A percentile compares a stretch with the other conserved stretches of the same genome.
Evolutionary conservation across 2,329 filamentous ascomycete species (phyloP).

Genomic region (Fusarium piperis): DNA sequence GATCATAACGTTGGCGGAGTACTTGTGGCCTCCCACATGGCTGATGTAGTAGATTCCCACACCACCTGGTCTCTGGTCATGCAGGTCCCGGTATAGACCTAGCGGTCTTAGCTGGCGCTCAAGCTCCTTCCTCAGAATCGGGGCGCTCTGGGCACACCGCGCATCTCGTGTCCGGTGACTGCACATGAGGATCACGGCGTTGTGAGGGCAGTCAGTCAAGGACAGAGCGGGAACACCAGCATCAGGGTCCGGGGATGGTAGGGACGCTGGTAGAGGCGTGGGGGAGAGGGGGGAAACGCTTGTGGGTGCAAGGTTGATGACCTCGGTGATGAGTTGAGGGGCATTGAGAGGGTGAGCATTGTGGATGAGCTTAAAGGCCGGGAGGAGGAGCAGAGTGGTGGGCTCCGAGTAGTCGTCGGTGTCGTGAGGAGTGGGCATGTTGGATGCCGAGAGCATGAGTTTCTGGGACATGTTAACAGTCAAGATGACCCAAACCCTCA

Average conservation of each 20-base stretch:
- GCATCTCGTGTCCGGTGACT: slow-evolving; percentile 94
- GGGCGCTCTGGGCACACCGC: slow-evolving; percentile 92
- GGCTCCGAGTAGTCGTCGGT: slow-evolving; percentile 71
- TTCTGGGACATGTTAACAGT: slow-evolving; percentile 59
- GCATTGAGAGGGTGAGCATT: slow-evolving; percentile 82
- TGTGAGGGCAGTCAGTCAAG: slow-evolving; percentile 75
- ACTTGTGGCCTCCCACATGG: slow-evolving; percentile 97
- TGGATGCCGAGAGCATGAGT: slow-evolving; percentile 91
- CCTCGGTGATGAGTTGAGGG: slow-evolving; percentile 74
- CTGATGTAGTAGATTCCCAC: slow-evolving; percentile 97
- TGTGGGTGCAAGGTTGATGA: slow-evolving; percentile 78
- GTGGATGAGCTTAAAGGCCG: slow-evolving; percentile 83
- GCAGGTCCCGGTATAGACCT: slow-evolving; percentile 84
- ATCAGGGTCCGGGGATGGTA: slow-evolving; percentile 43
- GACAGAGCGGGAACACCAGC: slow-evolving; percentile 46
- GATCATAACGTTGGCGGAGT: slow-evolving; percentile 91
- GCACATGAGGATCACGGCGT: slow-evolving; percentile 89
- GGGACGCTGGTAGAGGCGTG: slow-evolving; percentile 49
- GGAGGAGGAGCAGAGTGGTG: slow-evolving; percentile 84
- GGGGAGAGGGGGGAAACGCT: slow-evolving; percentile 70
- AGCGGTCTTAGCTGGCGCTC: slow-evolving; percentile 87
- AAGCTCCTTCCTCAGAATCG: slow-evolving; percentile 86
- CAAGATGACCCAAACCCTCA: neutral
- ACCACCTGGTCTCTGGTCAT: slow-evolving; percentile 89
- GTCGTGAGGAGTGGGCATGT: slow-evolving; percentile 83